Evolutionary conservation across 768 basidiomycete species (phyloP).

Genomic region (Rhizopogon roseolus): DNA sequence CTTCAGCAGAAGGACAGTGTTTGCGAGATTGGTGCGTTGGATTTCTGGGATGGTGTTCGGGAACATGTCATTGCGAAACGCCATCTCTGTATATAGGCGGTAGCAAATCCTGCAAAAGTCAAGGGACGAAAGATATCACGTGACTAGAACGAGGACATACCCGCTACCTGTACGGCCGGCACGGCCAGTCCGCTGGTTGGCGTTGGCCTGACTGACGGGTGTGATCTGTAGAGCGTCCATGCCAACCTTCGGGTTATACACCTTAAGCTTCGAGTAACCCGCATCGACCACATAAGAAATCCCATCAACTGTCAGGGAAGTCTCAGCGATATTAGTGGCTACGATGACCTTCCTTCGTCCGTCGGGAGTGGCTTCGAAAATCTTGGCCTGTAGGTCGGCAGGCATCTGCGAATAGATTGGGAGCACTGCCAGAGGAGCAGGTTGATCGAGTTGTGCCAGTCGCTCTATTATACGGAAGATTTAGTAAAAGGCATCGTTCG

Average conservation of each 20-base stretch:
- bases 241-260: conserved; percentile 98
- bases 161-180: conserved; percentile 96
- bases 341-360: conserved; percentile 96
- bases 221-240: conserved; percentile 99
- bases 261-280: conserved; percentile 96
- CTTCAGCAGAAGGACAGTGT: conserved; percentile 92
- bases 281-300: conserved; percentile 96
- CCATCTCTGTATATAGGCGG: conserved; percentile 96
- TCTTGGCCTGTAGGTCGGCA: conserved; percentile 96
- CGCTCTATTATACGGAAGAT: conserved; percentile 58
- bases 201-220: conserved; percentile 98
- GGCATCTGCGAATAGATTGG: conserved; percentile 99
- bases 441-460: conserved; percentile 86
- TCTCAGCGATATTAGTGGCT: conserved; percentile 98
- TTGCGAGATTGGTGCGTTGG: conserved; percentile 95
- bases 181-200: conserved; percentile 92
- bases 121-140: background rate
- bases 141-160: conserved; percentile 37
- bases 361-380: conserved; percentile 91
- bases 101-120: conserved; percentile 74
- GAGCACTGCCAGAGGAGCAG: conserved; percentile 80
- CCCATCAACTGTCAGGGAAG: conserved; percentile 96
- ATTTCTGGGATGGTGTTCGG: conserved; percentile 97
- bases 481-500: background rate
- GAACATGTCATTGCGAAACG: conserved; percentile 93